Conservation (phyloP, 345 rosid species). For the Camelina hispida region DNA sequence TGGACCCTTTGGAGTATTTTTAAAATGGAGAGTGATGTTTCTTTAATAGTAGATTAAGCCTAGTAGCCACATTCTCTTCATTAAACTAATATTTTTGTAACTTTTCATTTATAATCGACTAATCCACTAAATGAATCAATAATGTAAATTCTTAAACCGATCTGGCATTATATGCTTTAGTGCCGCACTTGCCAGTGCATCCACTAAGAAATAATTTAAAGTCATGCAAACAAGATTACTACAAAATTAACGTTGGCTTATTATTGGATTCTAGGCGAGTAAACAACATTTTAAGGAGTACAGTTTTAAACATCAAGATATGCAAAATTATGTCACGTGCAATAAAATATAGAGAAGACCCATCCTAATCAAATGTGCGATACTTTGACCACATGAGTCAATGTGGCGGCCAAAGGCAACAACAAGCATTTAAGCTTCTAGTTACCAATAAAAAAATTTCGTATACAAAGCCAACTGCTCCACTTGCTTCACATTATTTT, state of each 20-base stretch:
- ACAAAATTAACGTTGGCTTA: background rate
- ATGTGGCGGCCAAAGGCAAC: conserved; percentile 43
- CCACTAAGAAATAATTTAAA: background rate
- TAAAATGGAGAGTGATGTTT: background rate
- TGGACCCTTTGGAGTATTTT: background rate
- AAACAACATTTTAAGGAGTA: background rate
- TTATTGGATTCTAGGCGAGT: background rate
- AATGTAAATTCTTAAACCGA: background rate
- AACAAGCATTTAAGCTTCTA: conserved; percentile 1
- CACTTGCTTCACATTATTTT: conserved; percentile 14
- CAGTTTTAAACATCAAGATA: background rate
- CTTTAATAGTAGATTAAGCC: background rate
- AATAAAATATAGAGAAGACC: conserved; percentile 24
- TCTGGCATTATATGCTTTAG: conserved; percentile 9
- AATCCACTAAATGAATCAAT: conserved; percentile 25
- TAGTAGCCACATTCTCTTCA: conserved; percentile 23
- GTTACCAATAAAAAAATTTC: background rate
- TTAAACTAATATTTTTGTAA: background rate
- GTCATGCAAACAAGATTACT: background rate
- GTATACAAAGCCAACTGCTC: conserved; percentile 31
- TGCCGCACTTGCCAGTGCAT: conserved; percentile 20
- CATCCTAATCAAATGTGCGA: conserved; percentile 26
- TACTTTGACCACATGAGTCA: conserved; percentile 39
- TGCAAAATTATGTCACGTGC: conserved; percentile 19
- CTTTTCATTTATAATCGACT: background rate